Percentiles rank a stretch among this genome's conserved stretches.
These are phyloP conservation scores for Nicotiana otophora DNA, from an alignment of 257 asterid species.

Conservation along the genomic window DNA sequence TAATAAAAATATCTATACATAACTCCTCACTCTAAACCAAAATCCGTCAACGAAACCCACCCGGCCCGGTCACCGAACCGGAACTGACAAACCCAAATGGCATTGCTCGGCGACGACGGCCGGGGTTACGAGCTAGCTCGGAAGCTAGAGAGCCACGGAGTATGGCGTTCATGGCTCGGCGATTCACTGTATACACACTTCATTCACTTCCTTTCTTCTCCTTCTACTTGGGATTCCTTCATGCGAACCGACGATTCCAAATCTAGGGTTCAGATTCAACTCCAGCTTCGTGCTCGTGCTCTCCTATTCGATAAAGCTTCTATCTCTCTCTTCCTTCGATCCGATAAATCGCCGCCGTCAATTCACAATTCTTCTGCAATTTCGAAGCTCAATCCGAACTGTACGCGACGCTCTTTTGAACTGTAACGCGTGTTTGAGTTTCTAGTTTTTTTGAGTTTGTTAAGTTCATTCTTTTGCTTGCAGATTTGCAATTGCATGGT, in stretches of 20 bases:
- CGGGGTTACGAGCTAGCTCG: slow-evolving; percentile 89
- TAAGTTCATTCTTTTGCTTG: neutral
- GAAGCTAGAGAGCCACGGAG: slow-evolving; percentile 79
- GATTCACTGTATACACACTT: slow-evolving; percentile 65
- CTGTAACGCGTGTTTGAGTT: neutral
- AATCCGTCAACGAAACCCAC: neutral
- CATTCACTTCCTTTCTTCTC: slow-evolving; percentile 61
- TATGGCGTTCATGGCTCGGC: slow-evolving; percentile 92
- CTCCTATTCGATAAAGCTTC: slow-evolving; percentile 87
- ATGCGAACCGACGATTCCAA: slow-evolving; percentile 64
- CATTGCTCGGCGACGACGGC: slow-evolving; percentile 83
- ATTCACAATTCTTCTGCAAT: slow-evolving; percentile 22
- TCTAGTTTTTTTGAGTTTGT: neutral
- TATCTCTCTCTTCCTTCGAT: slow-evolving; percentile 39
- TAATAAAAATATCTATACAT: no score
- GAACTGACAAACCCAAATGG: slow-evolving; percentile 27
- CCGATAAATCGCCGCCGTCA: slow-evolving; percentile 23
- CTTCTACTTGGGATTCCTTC: slow-evolving; percentile 77
- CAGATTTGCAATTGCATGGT: slow-evolving; percentile 92
- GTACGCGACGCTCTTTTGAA: slow-evolving; percentile 28
- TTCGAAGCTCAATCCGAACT: slow-evolving; percentile 71
- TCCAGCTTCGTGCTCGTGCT: slow-evolving; percentile 92
- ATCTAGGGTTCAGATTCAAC: slow-evolving; percentile 62
- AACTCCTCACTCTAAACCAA: neutral
- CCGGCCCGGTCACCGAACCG: neutral